phyloP scores from a whole-genome alignment of 116 monocot genomes.

The Dioscorea cayenensis region DNA sequence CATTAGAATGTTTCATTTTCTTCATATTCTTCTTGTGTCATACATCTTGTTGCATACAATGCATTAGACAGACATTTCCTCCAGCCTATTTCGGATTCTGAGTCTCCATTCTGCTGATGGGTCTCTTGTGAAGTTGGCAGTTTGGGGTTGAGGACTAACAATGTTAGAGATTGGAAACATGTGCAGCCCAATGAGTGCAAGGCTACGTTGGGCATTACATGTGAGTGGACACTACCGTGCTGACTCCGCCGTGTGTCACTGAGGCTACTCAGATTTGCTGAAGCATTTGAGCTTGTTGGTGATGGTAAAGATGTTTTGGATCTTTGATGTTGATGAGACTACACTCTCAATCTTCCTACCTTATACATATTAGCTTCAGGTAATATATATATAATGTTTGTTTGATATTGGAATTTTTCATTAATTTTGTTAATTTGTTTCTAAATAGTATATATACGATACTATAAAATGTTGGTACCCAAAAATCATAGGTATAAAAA shows the following conservation, averaged over 20 bases:
- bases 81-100: no score
- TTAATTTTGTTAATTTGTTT: no score
- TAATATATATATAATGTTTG: no score
- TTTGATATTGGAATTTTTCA: no score
- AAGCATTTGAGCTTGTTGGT: constrained; percentile 1
- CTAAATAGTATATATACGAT: no score
- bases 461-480: no score
- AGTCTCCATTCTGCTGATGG: neutral
- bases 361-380: no score
- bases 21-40: no score
- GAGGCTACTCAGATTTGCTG: neutral
- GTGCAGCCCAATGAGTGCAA: neutral
- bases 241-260: neutral
- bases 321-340: constrained; percentile 31
- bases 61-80: no score
- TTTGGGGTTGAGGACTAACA: constrained; percentile 10
- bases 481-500: no score
- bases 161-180: neutral
- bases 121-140: constrained; percentile 1
- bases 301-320: constrained; percentile 25
- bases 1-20: no score
- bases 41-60: no score
- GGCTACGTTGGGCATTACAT: constrained; percentile 1
- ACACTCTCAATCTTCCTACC: constrained; percentile 18
- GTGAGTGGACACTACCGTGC: neutral